Evolutionary conservation across 164 flowering plant species (phyloP).

Genomic region (Stephania cephalantha): DNA sequence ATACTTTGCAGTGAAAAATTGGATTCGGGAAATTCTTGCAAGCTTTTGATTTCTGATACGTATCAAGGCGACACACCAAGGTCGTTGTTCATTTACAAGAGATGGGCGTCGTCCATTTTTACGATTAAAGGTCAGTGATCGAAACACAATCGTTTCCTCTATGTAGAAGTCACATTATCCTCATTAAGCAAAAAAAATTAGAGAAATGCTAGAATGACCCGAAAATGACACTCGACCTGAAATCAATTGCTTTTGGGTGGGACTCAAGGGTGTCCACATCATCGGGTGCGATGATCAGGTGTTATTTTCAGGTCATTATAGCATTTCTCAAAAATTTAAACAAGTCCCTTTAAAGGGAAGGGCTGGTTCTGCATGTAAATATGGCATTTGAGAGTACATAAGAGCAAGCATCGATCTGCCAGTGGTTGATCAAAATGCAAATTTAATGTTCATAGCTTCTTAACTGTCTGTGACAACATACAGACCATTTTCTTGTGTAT

Average conservation of each 20-base stretch:
- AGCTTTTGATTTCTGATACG: slow-evolving; percentile 72
- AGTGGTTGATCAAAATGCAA: not conserved
- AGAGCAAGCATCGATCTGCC: no score
- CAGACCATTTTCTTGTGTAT: not conserved
- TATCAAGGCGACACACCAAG: slow-evolving; percentile 80
- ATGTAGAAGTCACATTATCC: not conserved
- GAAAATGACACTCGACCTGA: no score
- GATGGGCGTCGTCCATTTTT: slow-evolving; percentile 70
- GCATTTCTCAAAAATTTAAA: no score
- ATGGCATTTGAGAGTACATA: no score
- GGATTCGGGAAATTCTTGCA: slow-evolving; percentile 29
- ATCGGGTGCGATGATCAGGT: no score
- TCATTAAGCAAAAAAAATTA: no score
- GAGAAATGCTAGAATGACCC: no score
- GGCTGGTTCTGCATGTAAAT: no score
- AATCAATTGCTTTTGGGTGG: no score
- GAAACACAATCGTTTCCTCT: not conserved
- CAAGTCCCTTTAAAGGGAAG: no score
- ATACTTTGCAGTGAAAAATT: slow-evolving; percentile 33
- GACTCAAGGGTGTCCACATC: no score
- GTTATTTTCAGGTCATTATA: no score
- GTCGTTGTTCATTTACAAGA: slow-evolving; percentile 69
- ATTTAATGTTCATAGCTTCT: not conserved
- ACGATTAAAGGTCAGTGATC: slow-evolving; percentile 50
- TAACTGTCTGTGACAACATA: not conserved